Evolutionary conservation across 805 yeast species (phyloP), one percentile per base, ranked within the genome.

Genomic region (Saccharomycopsis guyanensis): DNA sequence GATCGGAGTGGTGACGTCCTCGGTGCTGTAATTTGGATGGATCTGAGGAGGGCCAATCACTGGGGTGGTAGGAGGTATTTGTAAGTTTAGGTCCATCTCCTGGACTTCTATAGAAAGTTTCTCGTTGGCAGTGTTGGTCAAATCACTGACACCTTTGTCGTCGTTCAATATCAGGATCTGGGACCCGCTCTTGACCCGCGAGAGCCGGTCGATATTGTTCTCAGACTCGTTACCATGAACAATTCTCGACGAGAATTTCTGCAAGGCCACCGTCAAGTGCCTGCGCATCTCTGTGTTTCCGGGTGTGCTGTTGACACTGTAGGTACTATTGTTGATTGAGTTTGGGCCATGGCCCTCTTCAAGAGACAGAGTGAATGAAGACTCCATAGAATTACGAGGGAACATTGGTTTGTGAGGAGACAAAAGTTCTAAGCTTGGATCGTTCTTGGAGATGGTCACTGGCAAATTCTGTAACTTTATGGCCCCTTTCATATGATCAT

Each of bases 201-300:
- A 37, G 2, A 43, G 13, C 25, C 45, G 32, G 23, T 43, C 40
- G 10, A 32, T 23, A 27, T 23, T 37, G 18, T n/a, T 38, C 8
- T 51, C 52, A 3, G 31, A 19, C 15, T 49, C 52, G 24, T 46
- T 49, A 13, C 54, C 54, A 33, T 40, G 48, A 22, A 51, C 53
- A 29, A 51, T 40, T 25, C 54, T 22, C 4, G 44, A 40, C n/a
- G 48, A 43, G 25, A 51, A 45, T 31, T 46, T 45, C 12, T 35
- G 50, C 8, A 51, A 20, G n/a, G 50, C 54, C 2, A 31, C 13
- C n/a, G 54, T 45, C 4, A 51, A 35, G 13, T 35, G 40, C 29
- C 53, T 35, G 19, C 41, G 43, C 10, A 49, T 15, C n/a, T 45
- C 46, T 20, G 43, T 43, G 20, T 39, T 45, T 3, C 45, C 43